Base-by-base conservation (phyloP, 2,329 filamentous ascomycete genomes). In the Aureobasidium lini region DNA sequence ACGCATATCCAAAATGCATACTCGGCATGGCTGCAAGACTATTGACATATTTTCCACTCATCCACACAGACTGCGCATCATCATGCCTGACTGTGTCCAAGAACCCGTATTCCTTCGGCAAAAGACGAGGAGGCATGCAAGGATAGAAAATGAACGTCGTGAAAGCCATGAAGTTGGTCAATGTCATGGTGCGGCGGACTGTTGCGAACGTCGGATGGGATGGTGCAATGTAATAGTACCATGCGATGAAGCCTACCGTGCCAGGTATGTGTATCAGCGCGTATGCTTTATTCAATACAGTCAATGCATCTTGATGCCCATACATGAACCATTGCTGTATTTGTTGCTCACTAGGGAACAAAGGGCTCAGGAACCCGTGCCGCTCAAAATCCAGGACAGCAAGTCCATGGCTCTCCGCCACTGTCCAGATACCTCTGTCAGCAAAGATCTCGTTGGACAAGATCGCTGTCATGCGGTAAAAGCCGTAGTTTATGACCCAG, bases 401-500 rank as follows among this genome's bases (percentile, higher is more conserved):
- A 56, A 84, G 73, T 11, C 78, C 82, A 65, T 84, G 80, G 47
- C 75, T 74, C 67, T 84, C 77, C 1, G 82, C 80, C 18, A 80
- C 76, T 57, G 82, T 74, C 77, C 81, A 83, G 32, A 84, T 78
- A 11, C 75, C 75, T 15, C 76, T 75, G 46, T 78, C 77, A 37
- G 79, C 79, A 60, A 82, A 83, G 58, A 81, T 72, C 49, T 71
- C 70, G 60, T 80, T 76, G 2, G 81, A 79, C 6, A 79, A 69
- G 15, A 78, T 73, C 15, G 81, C 79, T 7, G 83, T 85, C 70
- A 84, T 74, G 39, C 80, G 77, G 72, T 88, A 88, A 68, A 86
- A 84, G 47, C 79, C 75, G 63, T 85, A 81, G 66, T 84, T 87
- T 65, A 88, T 77, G 44, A 80, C 77, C 85, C 85, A 88, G 73